Base-by-base conservation (phyloP, 108 stramenopile genomes). In the Conticribra guillardii region DNA sequence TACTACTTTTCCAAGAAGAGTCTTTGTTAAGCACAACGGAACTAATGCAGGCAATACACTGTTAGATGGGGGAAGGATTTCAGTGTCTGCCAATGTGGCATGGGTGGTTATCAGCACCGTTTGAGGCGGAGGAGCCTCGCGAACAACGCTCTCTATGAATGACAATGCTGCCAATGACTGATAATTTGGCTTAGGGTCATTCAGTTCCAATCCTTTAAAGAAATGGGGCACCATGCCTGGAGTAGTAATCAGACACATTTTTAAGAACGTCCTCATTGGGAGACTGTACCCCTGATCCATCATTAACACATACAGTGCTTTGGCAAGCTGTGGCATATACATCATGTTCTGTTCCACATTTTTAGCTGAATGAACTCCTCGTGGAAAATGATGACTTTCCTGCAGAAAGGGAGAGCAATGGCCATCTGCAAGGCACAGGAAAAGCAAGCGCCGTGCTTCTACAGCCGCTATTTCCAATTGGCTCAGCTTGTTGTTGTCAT, bases 391-490 rank as follows among this genome's bases (percentile, higher is more conserved):
- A 32, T 32, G 55, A 45, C 71, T 59, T n/a, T 58, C 44, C 14
- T 63, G 50, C 19, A 92, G 75, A 29, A 87, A 79, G 32, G 88
- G 91, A 0, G 91, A 89, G 19, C 58, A 47, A 16, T 49, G 33
- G 3, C 73, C 3, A 50, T 86, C 76, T n/a, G 69, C 76, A n/a
- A 92, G 68, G 8, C 88, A 62, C n/a, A 70, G 63, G 62, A 88
- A 88, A 4, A 89, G 59, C 8, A 92, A 45, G 2, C 88, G 74
- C 24, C 91, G 74, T 8, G 86, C 85, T 69, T 87, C 83, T 2
- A 74, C 48, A 14, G 82, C 84, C 9, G 73, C 65, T 21, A 50
- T 19, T 52, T 82, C 64, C 4, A 81, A n/a, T 31, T 17, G 53
- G 37, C 18, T 54, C 54, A 45, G 67, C 50, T 41, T 9, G 37